A percentile compares a stretch with the other conserved stretches of the same genome.
Conservation (phyloP, 2,329 filamentous ascomycete species). For the Hypomyces perniciosus region DNA sequence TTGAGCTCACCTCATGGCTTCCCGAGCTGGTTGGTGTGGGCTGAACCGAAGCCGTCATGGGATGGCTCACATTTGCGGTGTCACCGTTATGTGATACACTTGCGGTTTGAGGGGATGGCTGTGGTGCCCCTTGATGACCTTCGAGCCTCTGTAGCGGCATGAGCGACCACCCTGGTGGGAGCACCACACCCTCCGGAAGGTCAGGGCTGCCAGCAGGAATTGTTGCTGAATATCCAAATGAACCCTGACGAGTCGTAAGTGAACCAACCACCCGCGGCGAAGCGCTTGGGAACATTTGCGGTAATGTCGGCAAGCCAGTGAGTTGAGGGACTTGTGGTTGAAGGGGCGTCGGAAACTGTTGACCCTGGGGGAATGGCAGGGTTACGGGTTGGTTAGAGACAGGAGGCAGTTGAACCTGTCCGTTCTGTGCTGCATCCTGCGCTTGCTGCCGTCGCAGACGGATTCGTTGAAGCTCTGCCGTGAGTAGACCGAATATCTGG, state of each 20-base stretch:
- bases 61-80: slow-evolving; percentile 9
- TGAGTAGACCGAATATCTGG: slow-evolving; percentile 59
- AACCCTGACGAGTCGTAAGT: slow-evolving; percentile 43
- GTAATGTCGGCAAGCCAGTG: slow-evolving; percentile 11
- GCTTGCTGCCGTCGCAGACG: slow-evolving; percentile 44
- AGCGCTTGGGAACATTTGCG: slow-evolving; percentile 18
- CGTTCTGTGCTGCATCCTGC: slow-evolving; percentile 23
- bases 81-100: slow-evolving; percentile 17
- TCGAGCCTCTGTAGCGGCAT: slow-evolving; percentile 54
- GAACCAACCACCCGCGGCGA: slow-evolving; percentile 35
- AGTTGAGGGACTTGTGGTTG: not conserved
- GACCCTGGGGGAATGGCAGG: slow-evolving; percentile 13
- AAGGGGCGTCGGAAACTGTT: slow-evolving; percentile 10
- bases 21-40: not conserved
- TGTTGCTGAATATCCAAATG: slow-evolving; percentile 38
- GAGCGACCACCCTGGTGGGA: slow-evolving; percentile 60
- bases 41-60: slow-evolving; percentile 2
- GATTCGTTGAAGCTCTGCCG: slow-evolving; percentile 61
- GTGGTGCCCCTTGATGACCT: slow-evolving; percentile 24
- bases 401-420: slow-evolving; percentile 9
- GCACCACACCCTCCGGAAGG: slow-evolving; percentile 56
- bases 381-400: slow-evolving; percentile 9
- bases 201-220: slow-evolving; percentile 57
- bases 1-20: not conserved
- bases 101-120: slow-evolving; percentile 18